Evolutionary conservation across 768 basidiomycete genomes (phyloP).

Genomic region (Dioszegia crocea): DNA sequence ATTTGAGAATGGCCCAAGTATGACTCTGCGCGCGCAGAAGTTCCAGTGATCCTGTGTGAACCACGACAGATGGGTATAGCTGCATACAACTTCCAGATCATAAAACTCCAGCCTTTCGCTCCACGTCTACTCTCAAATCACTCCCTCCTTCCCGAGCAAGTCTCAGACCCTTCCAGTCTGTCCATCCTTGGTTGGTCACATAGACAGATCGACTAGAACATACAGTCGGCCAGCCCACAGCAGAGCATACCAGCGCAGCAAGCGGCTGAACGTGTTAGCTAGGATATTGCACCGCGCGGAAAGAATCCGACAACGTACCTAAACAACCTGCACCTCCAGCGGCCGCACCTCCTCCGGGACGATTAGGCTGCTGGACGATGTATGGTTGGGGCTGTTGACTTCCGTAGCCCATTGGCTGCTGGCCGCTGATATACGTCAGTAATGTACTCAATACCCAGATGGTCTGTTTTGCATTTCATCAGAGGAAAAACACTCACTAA

Average conservation of each 20-base stretch:
- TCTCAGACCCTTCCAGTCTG: no score
- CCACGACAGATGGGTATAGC: no score
- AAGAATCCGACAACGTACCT: slow-evolving; percentile 4
- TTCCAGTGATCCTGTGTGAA: no score
- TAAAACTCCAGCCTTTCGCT: no score
- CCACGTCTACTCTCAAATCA: no score
- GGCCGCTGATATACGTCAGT: slow-evolving; percentile 3
- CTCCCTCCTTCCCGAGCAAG: no score
- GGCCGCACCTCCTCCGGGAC: slow-evolving; percentile 4
- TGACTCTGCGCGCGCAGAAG: no score
- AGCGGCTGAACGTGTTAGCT: slow-evolving; percentile 12
- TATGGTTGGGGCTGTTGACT: slow-evolving; percentile 15
- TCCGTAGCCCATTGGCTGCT: slow-evolving; percentile 19
- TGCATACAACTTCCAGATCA: slow-evolving; percentile 1
- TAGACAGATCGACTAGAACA: slow-evolving; percentile 9
- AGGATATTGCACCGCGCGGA: neutral
- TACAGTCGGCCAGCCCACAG: slow-evolving; percentile 20
- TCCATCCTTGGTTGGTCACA: no score
- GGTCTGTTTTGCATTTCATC: no score
- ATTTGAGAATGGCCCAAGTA: no score
- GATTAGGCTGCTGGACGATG: slow-evolving; percentile 10
- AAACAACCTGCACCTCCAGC: slow-evolving; percentile 15
- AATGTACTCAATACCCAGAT: no score
- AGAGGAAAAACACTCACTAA: slow-evolving; percentile 12
- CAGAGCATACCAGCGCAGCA: slow-evolving; percentile 23